Evolutionary conservation across 768 basidiomycete species (phyloP), one percentile per base, ranked within the genome.

Genomic region (Boletus barrowsii): DNA sequence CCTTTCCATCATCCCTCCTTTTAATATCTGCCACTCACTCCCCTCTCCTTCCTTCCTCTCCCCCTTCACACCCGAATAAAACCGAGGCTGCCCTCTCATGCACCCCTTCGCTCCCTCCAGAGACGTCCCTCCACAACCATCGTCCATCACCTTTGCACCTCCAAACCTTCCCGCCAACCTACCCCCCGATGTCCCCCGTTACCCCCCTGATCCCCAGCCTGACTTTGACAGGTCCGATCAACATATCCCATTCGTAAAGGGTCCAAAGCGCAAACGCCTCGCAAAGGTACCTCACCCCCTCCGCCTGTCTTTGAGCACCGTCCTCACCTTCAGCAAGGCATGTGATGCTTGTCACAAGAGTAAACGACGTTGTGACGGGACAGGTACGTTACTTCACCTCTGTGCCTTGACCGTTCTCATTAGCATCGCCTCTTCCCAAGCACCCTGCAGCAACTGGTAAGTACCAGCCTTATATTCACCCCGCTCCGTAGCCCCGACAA

Each of bases 301-400:
- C 48, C 30, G 48, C 24, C 40, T 18, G 24, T 42, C 45, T 47
- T 51, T 37, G 40, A 30, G 14, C 49, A 24, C 10, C 39, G 37
- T 47, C 15, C 44, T 58, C 52, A 68, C 51, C 10, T 32, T 45
- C 47, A 45, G n/a, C 33, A 53, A 81, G 79, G 79, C 90, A 46
- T 91, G 90, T 71, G 87, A 90, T 70, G 85, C 87, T 49, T 92
- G 90, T 68, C 90, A 92, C 67, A 89, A 87, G 69, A 86, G 83
- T 72, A 92, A 92, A 67, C 82, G 90, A 24, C 82, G 89, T 45
- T 91, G 89, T 71, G 88, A 90, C 71, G 88, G 88, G 32, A 88
- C 86, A 56, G 84, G 87, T 86, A 56, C 54, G 83, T 75, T 47
- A 52, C 43, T 50, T 32, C 46, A 29, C 18, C 43, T 43, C 48